Evolutionary conservation across 1,284 basidiomycete species (phyloP), one percentile per base, ranked within the genome.

Genomic region (Apiotrichum gracile): DNA sequence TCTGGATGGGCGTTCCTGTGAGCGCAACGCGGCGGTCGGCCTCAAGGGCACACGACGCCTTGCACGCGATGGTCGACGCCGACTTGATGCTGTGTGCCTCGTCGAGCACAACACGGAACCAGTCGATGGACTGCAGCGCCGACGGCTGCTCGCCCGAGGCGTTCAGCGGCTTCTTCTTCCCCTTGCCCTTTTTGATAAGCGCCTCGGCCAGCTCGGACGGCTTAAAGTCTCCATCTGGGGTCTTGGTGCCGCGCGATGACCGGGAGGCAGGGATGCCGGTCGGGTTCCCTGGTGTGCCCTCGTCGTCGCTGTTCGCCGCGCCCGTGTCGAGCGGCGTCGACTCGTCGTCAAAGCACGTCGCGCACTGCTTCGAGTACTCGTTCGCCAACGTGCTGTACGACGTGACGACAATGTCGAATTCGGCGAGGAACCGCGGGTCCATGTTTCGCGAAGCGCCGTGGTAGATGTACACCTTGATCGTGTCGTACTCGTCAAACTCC

Each of bases 21-120:
- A 98, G 79, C 68, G 91, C 96, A 41, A 97, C 79, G 21, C 96
- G 85, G 49, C 96, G 85, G 68, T 97, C 89, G 3, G 94, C 91
- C 70, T 88, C 83, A 42, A 99, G 82, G 68, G 96, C 92, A 76
- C 96, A 98, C 12, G 87, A 92, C 4, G 96, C 94, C 57, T 89
- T 85, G 62, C 91, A 91, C 48, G 88, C 93, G 50, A 97, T 90
- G 0, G 96, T 98, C 27, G 83, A 82, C 2, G 89, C 86, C 74
- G 97, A 94, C 76, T 98, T 98, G 78, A 99, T 98, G 58, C 85
- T 93, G 68, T 97, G 93, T 31, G 96, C 96, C 76, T 99, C 96
- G 70, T 99, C 96, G 12, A 99, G 82, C 12, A 98, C 93, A 25
- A 98, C 86, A 54, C 96, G 81, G 76, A 97, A 98, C 96, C 96